Conservation (phyloP, 371 early-diverging fungal genomes). For the Mucor plumbeus region DNA sequence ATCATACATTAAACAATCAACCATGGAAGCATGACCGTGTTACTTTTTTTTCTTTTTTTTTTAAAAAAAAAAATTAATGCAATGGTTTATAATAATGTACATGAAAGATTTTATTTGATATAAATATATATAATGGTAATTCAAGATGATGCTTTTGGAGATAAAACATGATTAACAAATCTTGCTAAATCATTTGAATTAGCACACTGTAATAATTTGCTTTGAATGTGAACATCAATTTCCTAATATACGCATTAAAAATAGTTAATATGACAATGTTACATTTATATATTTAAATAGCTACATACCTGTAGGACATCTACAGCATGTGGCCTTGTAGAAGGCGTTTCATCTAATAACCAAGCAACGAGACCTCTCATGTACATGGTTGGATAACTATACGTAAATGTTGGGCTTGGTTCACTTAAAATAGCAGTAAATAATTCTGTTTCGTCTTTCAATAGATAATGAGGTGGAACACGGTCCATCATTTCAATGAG, state of each 20-base stretch:
- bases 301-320: conserved; percentile 45
- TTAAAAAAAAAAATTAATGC: no score
- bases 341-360: conserved; percentile 50
- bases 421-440: conserved; percentile 49
- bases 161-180: conserved; percentile 32
- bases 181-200: conserved; percentile 25
- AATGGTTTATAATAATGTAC: neutral
- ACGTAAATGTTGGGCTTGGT: conserved; percentile 55
- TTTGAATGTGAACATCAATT: conserved; percentile 35
- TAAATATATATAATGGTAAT: neutral
- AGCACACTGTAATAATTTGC: conserved; percentile 25
- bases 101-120: no score
- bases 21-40: conserved; percentile 9
- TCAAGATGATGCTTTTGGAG: neutral
- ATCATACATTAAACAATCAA: neutral
- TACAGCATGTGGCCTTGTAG: conserved; percentile 46
- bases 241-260: conserved; percentile 14
- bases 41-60: conserved; percentile 11
- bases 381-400: conserved; percentile 57
- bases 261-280: neutral
- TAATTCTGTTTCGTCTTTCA: conserved; percentile 54
- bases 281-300: neutral
- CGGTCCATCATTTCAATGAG: conserved; percentile 82
- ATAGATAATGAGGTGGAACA: conserved; percentile 56
- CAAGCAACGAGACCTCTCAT: conserved; percentile 60